Base-by-base conservation (phyloP, 305 asterid species). In the Fraxinus dipetala region DNA sequence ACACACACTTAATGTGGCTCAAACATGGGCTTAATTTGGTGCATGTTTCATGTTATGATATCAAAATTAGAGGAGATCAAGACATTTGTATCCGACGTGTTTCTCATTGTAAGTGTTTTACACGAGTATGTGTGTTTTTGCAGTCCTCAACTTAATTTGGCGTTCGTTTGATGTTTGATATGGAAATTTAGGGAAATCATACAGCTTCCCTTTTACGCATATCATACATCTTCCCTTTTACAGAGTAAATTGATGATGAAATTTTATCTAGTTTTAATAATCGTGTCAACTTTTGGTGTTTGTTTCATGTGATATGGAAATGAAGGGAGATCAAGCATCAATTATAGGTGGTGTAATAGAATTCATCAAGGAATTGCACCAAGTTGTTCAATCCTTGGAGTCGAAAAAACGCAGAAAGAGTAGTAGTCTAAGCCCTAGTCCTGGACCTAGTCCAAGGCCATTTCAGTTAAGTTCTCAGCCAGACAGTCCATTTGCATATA, bases 341-440 rank as follows among this genome's bases (percentile, higher is more conserved):
- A 90, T 95, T 2, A 89, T 95, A 81, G 95, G 95, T 18, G 98
- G 98, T n/a, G 98, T 88, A 61, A 83, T 95, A 34, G 98, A 45
- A 13, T 45, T 45, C 18, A 45, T 45, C 56, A 45, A 45, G 90
- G 99, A 95, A 79, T 83, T 95, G 86, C 98, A 93, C 85, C 95
- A 90, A 84, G 92, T 91, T 14, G 82, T 83, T 24, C 91, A 95
- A 83, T 88, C 97, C 48, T 78, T 95, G 79, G 99, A 95, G 89
- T 92, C 96, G 0, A 91, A 90, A 79, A 95, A 93, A 80, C 74
- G 90, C 48, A 81, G 97, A 84, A 92, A 85, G 86, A 89, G 72
- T 63, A 63, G 72, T 8, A 24, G 92, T 78, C 72, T 88, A 28
- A 93, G 95, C 89, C 94, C 94, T 38, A 90, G 94, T 78, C 95